Conservation (phyloP, 2,329 filamentous ascomycete genomes). For the Fusarium hostae region DNA sequence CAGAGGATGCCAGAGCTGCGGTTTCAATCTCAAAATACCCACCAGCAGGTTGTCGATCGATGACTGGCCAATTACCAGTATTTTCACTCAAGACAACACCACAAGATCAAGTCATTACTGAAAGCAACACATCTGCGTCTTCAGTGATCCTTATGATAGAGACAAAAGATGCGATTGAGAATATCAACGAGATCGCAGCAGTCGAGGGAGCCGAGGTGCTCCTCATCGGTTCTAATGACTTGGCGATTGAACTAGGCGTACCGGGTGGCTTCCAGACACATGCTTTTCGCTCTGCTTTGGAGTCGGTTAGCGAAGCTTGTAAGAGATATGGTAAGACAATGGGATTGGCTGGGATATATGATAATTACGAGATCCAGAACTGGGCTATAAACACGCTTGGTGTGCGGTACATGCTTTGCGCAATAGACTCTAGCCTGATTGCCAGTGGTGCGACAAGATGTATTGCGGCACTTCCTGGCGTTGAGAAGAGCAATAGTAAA, state of each 20-base stretch:
- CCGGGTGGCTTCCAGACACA: background rate
- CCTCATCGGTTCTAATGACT: background rate
- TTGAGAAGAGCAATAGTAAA: background rate
- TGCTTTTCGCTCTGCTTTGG: background rate
- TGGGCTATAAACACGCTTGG: background rate
- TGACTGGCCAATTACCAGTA: background rate
- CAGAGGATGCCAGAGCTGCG: background rate
- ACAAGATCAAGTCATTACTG: background rate
- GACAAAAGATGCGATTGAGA: background rate
- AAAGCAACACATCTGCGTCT: background rate
- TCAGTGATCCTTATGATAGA: background rate
- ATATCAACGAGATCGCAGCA: background rate
- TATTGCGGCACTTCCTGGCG: background rate
- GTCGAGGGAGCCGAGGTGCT: background rate
- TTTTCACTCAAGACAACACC: background rate
- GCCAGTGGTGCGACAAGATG: background rate
- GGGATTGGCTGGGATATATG: background rate
- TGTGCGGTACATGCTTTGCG: background rate
- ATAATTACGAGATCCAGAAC: background rate
- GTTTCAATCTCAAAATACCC: background rate
- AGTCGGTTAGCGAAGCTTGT: background rate
- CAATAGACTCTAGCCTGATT: background rate
- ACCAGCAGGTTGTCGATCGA: background rate
- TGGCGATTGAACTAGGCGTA: background rate
- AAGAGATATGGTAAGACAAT: background rate